These are phyloP conservation scores for Cadophora sp. DNA, from an alignment of 2,329 filamentous ascomycete genomes.

Conservation along the genomic window DNA sequence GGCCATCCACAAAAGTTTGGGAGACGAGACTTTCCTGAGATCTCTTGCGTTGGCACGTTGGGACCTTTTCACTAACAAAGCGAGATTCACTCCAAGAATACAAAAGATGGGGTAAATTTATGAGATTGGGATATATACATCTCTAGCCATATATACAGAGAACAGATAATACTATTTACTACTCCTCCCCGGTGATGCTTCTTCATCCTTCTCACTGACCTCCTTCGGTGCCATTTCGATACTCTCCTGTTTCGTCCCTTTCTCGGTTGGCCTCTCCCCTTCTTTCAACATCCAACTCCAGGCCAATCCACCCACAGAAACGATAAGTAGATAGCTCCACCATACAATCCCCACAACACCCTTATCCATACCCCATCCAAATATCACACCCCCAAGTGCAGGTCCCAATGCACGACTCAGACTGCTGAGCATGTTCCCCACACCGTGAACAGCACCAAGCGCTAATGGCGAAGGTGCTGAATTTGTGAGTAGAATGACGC, in stretches of 20 bases:
- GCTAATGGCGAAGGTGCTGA: constrained; percentile 62
- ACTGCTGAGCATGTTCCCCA: constrained; percentile 57
- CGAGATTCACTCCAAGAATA: not conserved
- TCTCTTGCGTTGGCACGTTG: not conserved
- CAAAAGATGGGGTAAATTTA: not conserved
- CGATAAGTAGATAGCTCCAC: constrained; percentile 38
- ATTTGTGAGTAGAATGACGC: constrained; percentile 66
- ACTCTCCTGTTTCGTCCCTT: constrained; percentile 11
- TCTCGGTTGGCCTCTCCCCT: constrained; percentile 24
- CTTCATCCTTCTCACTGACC: constrained; percentile 13
- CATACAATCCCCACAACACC: constrained; percentile 41
- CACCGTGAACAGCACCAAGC: constrained; percentile 60
- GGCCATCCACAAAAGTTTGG: not conserved
- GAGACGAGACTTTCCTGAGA: not conserved
- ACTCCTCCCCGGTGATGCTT: not conserved
- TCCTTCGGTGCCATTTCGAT: constrained; percentile 17
- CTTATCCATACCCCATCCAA: constrained; percentile 39
- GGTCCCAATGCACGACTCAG: constrained; percentile 57
- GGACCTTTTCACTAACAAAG: not conserved
- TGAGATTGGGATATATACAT: constrained; percentile 5
- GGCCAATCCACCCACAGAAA: constrained; percentile 49
- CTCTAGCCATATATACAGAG: not conserved
- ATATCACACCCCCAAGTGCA: constrained; percentile 51
- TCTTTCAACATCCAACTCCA: constrained; percentile 37
- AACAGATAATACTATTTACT: not conserved